These are phyloP conservation scores for Pseudonitzschia pungens DNA, from an alignment of 108 stramenopile species.

Conservation along the genomic window DNA sequence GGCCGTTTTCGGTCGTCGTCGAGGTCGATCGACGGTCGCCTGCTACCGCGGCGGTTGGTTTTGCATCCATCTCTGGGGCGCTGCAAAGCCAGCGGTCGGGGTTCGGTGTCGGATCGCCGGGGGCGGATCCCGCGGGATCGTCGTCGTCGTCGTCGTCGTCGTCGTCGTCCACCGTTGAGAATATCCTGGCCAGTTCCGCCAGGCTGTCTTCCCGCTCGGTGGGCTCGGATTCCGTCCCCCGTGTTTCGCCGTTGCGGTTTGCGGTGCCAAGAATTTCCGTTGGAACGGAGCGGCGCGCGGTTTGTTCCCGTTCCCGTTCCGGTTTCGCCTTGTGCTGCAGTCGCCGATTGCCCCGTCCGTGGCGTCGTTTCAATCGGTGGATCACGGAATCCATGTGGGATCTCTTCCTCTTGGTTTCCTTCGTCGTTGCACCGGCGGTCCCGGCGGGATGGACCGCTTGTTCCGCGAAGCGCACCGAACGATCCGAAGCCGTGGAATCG, in stretches of 20 bases:
- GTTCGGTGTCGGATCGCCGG: background rate
- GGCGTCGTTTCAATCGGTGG: slow-evolving; percentile 25
- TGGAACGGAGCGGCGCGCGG: background rate
- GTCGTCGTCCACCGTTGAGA: background rate
- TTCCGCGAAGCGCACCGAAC: slow-evolving; percentile 22
- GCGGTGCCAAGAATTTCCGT: too few relatives aligned
- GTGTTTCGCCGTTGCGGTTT: too few relatives aligned
- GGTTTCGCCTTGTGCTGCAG: background rate
- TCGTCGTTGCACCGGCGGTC: background rate
- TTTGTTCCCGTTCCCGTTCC: slow-evolving; percentile 5
- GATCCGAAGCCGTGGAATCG: background rate
- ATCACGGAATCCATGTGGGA: slow-evolving; percentile 17
- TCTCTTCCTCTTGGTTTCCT: background rate
- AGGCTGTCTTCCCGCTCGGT: background rate
- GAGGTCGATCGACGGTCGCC: background rate
- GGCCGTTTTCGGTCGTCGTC: background rate
- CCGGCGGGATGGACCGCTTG: too few relatives aligned
- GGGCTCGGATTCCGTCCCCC: too few relatives aligned
- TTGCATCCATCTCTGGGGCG: too few relatives aligned
- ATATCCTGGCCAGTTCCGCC: background rate
- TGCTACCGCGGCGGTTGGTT: too few relatives aligned
- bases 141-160: slow-evolving; percentile 7
- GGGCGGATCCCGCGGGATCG: background rate
- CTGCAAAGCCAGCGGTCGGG: background rate
- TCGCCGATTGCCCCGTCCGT: slow-evolving; percentile 19